phyloP scores from a whole-genome alignment of 805 yeast genomes.

The Pichia cephalocereana region DNA sequence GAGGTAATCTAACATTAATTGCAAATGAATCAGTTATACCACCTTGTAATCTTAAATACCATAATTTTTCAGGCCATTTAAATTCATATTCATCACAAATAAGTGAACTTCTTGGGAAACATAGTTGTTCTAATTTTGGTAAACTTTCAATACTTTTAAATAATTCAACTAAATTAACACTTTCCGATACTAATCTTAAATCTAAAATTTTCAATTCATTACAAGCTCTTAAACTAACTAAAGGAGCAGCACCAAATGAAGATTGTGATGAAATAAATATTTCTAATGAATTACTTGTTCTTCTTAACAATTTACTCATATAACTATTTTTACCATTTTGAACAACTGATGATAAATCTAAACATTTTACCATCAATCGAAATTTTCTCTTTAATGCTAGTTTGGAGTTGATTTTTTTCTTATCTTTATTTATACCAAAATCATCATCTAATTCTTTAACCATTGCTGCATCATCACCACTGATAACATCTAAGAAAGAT shows the following conservation, averaged over 20 bases:
- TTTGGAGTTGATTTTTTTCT: background rate
- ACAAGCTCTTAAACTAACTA: constrained; percentile 73
- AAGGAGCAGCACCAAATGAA: constrained; percentile 85
- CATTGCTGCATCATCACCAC: constrained; percentile 14
- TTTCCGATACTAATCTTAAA: constrained; percentile 80
- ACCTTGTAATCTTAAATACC: constrained; percentile 73
- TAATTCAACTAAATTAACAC: constrained; percentile 72
- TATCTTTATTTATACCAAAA: background rate
- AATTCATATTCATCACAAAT: constrained; percentile 50
- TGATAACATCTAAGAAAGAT: constrained; percentile 49
- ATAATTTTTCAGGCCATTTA: constrained; percentile 74
- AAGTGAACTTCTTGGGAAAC: constrained; percentile 85
- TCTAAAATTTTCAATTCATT: constrained; percentile 55
- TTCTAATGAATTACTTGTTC: constrained; percentile 59
- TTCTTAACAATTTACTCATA: constrained; percentile 71
- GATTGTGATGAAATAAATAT: constrained; percentile 88
- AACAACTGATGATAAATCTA: constrained; percentile 72
- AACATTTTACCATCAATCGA: constrained; percentile 50
- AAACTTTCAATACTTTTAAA: constrained; percentile 64
- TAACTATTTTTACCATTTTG: constrained; percentile 90
- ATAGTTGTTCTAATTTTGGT: constrained; percentile 56
- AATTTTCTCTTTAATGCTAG: constrained; percentile 19
- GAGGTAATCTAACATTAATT: constrained; percentile 60
- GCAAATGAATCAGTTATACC: constrained; percentile 82
- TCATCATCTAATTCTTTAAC: background rate